A percentile compares a stretch with the other conserved stretches of the same genome.
Conservation (phyloP, 2,329 filamentous ascomycete genomes). For the Fusarium protoensiforme region DNA sequence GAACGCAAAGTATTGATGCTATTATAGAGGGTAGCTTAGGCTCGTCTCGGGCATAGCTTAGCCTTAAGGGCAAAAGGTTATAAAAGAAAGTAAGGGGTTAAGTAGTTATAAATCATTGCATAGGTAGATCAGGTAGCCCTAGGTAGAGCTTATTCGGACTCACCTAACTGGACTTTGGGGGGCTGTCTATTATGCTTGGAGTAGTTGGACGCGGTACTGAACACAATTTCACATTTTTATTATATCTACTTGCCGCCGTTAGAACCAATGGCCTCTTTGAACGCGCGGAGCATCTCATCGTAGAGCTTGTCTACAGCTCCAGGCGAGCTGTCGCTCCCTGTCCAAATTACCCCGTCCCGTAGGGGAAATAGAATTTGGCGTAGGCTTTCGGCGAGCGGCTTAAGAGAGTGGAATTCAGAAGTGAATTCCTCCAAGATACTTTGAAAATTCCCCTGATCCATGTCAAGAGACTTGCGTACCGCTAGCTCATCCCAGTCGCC, state of each 20-base stretch:
- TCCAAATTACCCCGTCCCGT: conserved; percentile 22
- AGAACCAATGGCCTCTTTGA: conserved; percentile 26
- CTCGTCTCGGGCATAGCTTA: too few species aligned
- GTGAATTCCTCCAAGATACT: conserved; percentile 31
- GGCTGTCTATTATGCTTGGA: too few species aligned
- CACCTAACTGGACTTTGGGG: too few species aligned
- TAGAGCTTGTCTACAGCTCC: conserved; percentile 30
- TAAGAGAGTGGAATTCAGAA: conserved; percentile 24
- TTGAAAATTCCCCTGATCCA: conserved; percentile 16
- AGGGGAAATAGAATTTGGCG: conserved; percentile 31
- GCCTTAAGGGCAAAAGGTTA: too few species aligned
- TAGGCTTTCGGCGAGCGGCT: conserved; percentile 30
- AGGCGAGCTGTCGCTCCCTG: conserved; percentile 20
- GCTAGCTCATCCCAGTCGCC: neutral
- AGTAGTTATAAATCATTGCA: too few species aligned
- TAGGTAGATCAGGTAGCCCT: too few species aligned
- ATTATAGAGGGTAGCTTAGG: too few species aligned
- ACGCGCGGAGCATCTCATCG: conserved; percentile 25
- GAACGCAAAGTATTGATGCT: too few species aligned
- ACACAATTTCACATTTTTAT: neutral
- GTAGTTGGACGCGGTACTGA: too few species aligned
- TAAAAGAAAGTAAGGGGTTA: too few species aligned
- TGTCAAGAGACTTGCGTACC: neutral
- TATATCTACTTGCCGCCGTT: conserved; percentile 11
- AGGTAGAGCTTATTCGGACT: too few species aligned